These are phyloP conservation scores for Neurospora hispaniola DNA, from an alignment of 495 filamentous ascomycete species.

Conservation along the genomic window DNA sequence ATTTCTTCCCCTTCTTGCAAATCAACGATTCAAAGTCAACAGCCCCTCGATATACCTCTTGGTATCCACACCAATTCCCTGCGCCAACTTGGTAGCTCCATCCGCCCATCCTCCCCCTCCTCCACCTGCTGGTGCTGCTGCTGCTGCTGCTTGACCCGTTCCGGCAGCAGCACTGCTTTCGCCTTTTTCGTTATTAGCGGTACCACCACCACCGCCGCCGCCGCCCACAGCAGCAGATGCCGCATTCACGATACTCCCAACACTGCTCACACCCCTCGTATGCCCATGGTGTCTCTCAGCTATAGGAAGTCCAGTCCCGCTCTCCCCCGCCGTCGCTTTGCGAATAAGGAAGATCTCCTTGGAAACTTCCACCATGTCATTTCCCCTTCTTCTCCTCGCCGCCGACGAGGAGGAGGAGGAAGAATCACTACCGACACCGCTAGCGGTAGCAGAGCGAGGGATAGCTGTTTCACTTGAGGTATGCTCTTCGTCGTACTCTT, in stretches of 20 bases:
- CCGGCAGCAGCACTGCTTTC: no score
- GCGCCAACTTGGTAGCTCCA: conserved; percentile 57
- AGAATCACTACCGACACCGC: no score
- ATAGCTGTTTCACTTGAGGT: neutral
- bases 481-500: neutral
- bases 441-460: no score
- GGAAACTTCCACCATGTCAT: conserved; percentile 11
- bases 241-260: neutral
- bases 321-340: conserved; percentile 33
- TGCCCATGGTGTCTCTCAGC: neutral
- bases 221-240: neutral
- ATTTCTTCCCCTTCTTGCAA: neutral
- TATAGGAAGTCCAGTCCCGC: neutral
- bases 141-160: no score
- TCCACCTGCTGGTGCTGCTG: no score
- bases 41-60: conserved; percentile 76
- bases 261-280: neutral
- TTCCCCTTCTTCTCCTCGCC: neutral
- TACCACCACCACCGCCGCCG: neutral
- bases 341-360: conserved; percentile 75
- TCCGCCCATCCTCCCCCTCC: conserved; percentile 37
- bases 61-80: conserved; percentile 82
- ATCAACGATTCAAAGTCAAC: conserved; percentile 61
- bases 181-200: no score
- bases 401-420: no score